Conservation (phyloP, 2,329 filamentous ascomycete genomes). For the Phialocephala subalpina region DNA sequence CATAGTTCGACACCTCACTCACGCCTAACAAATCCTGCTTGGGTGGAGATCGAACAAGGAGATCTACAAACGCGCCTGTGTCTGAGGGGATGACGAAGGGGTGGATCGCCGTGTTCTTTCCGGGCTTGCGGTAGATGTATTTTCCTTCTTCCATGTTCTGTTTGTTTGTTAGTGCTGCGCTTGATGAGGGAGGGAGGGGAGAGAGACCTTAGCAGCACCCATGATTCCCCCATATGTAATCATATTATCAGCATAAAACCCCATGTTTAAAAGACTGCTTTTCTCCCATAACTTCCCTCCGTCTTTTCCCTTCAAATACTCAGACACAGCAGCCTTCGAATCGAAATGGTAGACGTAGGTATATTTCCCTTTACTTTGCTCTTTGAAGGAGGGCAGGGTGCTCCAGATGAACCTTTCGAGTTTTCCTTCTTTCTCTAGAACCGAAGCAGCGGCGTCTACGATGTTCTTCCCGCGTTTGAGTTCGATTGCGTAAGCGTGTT, state of each 20-base stretch:
- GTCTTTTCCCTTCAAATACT: slow-evolving; percentile 40
- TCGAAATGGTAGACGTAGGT: slow-evolving; percentile 49
- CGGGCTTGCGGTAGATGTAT: slow-evolving; percentile 25
- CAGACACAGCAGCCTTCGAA: slow-evolving; percentile 43
- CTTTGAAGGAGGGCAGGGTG: slow-evolving; percentile 40
- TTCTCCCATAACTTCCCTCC: slow-evolving; percentile 38
- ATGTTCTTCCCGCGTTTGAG: slow-evolving; percentile 44
- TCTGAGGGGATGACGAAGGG: slow-evolving; percentile 43
- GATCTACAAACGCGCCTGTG: slow-evolving; percentile 43
- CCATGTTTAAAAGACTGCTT: slow-evolving; percentile 47
- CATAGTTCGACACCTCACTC: slow-evolving; percentile 28
- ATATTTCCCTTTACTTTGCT: slow-evolving; percentile 48
- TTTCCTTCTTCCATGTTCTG: slow-evolving; percentile 22
- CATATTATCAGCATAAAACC: slow-evolving; percentile 46
- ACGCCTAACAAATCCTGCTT: slow-evolving; percentile 35
- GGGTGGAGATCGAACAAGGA: slow-evolving; percentile 31
- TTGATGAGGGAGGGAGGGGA: neutral
- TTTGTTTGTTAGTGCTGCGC: slow-evolving; percentile 6
- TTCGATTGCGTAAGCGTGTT: slow-evolving; percentile 38
- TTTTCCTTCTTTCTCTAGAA: slow-evolving; percentile 36
- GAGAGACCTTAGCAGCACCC: slow-evolving; percentile 13
- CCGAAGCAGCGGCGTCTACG: slow-evolving; percentile 42
- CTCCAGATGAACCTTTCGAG: slow-evolving; percentile 36
- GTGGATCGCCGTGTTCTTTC: slow-evolving; percentile 24
- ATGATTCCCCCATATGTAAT: slow-evolving; percentile 17